A percentile compares a stretch with the other conserved stretches of the same genome.
Evolutionary conservation across 345 rosid genomes (phyloP).

Genomic region (Passiflora organensis): DNA sequence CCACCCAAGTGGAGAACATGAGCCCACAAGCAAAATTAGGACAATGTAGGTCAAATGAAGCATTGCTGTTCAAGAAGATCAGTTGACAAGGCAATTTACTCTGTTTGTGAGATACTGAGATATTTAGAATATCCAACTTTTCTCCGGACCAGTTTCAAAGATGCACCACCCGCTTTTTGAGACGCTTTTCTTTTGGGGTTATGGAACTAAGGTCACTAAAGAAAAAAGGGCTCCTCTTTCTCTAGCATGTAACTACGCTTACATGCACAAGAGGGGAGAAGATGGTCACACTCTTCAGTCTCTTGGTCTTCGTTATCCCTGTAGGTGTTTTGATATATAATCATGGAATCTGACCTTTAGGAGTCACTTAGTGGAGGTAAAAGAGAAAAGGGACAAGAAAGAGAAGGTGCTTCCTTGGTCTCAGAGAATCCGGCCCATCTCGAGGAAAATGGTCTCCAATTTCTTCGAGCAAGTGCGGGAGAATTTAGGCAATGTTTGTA

Average conservation of each 20-base stretch:
- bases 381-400: conserved; percentile 1
- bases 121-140: neutral
- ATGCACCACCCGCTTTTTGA: neutral
- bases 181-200: no score
- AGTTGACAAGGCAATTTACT: neutral
- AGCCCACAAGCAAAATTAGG: conserved; percentile 29
- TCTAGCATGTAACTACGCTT: no score
- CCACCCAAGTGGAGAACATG: conserved; percentile 25
- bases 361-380: conserved; percentile 2
- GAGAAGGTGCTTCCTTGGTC: conserved; percentile 5
- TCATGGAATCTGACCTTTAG: conserved; percentile 3
- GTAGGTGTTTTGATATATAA: conserved; percentile 3
- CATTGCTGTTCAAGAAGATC: conserved; percentile 8
- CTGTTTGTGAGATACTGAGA: neutral
- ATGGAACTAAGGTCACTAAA: neutral
- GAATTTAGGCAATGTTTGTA: no score
- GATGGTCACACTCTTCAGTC: neutral
- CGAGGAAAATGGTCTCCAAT: conserved; percentile 14
- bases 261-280: conserved; percentile 1
- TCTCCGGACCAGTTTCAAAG: no score
- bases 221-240: neutral
- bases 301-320: no score
- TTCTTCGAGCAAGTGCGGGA: no score
- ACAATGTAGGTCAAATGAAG: conserved; percentile 15
- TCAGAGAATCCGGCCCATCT: conserved; percentile 17